A percentile compares a stretch with the other conserved stretches of the same genome.
Evolutionary conservation across 2,329 filamentous ascomycete genomes (phyloP).

Genomic region (Lizonia empirigonia): DNA sequence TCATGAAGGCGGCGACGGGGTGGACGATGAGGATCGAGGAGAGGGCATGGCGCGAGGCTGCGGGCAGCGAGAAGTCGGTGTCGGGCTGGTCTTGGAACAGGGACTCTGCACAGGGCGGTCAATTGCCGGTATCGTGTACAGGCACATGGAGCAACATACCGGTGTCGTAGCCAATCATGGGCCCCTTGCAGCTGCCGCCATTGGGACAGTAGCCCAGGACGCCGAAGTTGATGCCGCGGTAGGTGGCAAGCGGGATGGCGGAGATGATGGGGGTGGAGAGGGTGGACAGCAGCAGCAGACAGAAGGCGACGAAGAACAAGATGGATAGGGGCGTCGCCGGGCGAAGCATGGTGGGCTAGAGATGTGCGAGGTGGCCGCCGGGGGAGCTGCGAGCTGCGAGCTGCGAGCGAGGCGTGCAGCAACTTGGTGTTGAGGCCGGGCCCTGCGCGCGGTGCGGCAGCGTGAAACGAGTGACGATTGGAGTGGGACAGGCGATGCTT

Average conservation of each 20-base stretch:
- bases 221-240: conserved; percentile 78
- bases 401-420: conserved; percentile 13
- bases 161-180: conserved; percentile 84
- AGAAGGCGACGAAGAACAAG: conserved; percentile 84
- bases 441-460: conserved; percentile 30
- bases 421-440: conserved; percentile 29
- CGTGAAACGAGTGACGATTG: conserved; percentile 42
- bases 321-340: conserved; percentile 90
- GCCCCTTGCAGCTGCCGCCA: conserved; percentile 65
- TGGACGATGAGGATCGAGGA: conserved; percentile 91
- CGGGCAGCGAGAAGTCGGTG: conserved; percentile 66
- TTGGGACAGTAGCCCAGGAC: conserved; percentile 87
- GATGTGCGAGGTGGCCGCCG: conserved; percentile 24
- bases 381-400: conserved; percentile 14
- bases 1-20: conserved; percentile 85
- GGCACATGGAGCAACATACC: conserved; percentile 61
- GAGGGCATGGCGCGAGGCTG: conserved; percentile 70
- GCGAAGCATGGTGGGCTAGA: conserved; percentile 72
- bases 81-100: conserved; percentile 54
- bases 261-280: conserved; percentile 91
- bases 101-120: conserved; percentile 48
- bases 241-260: conserved; percentile 80
- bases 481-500: conserved; percentile 31
- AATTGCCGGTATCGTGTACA: conserved; percentile 15
- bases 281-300: conserved; percentile 80